phyloP scores from a whole-genome alignment of 2,329 filamentous ascomycete genomes.

The Fusarium avenaceum region DNA sequence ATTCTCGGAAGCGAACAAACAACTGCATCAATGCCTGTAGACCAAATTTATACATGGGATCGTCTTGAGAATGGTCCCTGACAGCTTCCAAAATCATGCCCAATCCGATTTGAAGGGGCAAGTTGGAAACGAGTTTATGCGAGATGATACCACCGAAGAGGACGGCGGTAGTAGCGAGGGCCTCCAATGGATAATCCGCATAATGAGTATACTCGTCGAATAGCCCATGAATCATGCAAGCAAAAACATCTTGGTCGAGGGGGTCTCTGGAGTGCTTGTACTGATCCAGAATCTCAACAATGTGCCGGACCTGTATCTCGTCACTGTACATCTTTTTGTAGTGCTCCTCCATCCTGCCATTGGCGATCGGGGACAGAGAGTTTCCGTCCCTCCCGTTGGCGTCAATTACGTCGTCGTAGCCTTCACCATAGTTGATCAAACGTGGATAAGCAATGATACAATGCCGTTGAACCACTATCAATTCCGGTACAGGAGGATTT shows the following conservation, averaged over 20 bases:
- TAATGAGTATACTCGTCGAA: constrained; percentile 99
- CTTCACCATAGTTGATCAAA: constrained; percentile 95
- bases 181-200: constrained; percentile 94
- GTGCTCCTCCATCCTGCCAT: constrained; percentile 94
- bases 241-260: constrained; percentile 92
- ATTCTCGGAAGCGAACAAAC: constrained; percentile 85
- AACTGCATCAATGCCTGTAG: constrained; percentile 94
- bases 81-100: constrained; percentile 99
- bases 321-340: constrained; percentile 99
- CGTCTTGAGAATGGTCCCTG: constrained; percentile 82
- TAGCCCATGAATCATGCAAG: constrained; percentile 97
- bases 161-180: constrained; percentile 93
- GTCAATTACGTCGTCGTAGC: constrained; percentile 92
- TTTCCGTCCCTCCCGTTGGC: constrained; percentile 86
- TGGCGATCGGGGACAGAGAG: constrained; percentile 80
- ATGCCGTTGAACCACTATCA: constrained; percentile 84
- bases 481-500: constrained; percentile 71
- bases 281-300: constrained; percentile 84
- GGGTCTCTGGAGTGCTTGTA: constrained; percentile 91
- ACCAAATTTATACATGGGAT: constrained; percentile 98
- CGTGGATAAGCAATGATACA: constrained; percentile 95
- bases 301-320: constrained; percentile 86
- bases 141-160: constrained; percentile 97
- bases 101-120: constrained; percentile 92
- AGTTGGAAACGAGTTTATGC: constrained; percentile 88